Evolutionary conservation across 1,284 basidiomycete species (phyloP).

Genomic region (Fomitopsis palustris): DNA sequence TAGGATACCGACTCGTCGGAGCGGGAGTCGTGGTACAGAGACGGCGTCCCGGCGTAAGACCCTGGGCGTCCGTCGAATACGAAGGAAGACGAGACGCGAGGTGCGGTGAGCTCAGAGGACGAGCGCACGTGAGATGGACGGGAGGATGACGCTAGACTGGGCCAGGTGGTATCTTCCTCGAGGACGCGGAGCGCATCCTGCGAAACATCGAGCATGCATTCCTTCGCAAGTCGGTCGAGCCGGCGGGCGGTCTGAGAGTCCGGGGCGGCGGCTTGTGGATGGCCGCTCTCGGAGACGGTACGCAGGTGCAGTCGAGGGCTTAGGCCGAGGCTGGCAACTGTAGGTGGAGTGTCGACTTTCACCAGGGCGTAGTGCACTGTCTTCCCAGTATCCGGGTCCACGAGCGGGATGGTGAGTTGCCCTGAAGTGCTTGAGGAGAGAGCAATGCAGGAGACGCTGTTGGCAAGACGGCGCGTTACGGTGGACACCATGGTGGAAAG

Average conservation of each 20-base stretch:
- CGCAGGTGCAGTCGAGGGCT: neutral
- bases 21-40: neutral
- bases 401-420: slow-evolving; percentile 5
- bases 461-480: slow-evolving; percentile 2
- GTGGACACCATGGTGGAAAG: neutral
- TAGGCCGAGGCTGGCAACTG: neutral
- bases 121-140: neutral
- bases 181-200: neutral
- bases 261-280: neutral
- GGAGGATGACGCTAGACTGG: neutral
- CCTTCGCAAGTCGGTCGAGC: neutral
- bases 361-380: slow-evolving; percentile 7
- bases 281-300: slow-evolving; percentile 4
- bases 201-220: slow-evolving; percentile 7
- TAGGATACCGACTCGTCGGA: neutral
- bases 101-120: neutral
- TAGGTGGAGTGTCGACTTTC: neutral
- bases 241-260: neutral
- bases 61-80: neutral
- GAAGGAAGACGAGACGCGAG: neutral
- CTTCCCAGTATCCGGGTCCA: slow-evolving; percentile 7
- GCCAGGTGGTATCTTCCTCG: slow-evolving; percentile 4
- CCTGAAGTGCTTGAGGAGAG: slow-evolving; percentile 3
- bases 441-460: slow-evolving; percentile 3
- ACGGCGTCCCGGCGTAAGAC: neutral